Conservation (phyloP, 2,329 filamentous ascomycete genomes). For the Colletotrichum sp. region DNA sequence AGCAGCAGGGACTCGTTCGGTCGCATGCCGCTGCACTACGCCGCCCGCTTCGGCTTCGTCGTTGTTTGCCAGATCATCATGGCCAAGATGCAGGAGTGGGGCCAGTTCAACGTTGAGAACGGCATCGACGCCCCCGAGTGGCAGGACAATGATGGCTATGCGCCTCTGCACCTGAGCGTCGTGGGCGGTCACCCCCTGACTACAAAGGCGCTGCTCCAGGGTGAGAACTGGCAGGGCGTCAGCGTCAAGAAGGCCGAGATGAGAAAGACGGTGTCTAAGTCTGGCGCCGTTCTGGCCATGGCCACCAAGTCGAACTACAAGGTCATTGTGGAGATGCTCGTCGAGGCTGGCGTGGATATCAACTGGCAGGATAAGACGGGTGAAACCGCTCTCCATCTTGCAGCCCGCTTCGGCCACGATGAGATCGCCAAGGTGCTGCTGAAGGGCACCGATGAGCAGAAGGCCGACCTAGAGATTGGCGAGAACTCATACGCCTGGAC, state of each 20-base stretch:
- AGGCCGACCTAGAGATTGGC: constrained; percentile 74
- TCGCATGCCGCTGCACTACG: constrained; percentile 88
- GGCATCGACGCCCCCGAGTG: constrained; percentile 88
- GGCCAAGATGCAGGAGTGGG: constrained; percentile 87
- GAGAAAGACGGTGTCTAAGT: constrained; percentile 76
- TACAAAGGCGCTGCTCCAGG: constrained; percentile 79
- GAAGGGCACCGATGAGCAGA: constrained; percentile 71
- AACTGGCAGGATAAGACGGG: constrained; percentile 92
- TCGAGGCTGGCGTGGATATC: constrained; percentile 88
- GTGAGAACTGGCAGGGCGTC: constrained; percentile 76
- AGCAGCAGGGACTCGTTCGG: constrained; percentile 77
- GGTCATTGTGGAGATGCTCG: constrained; percentile 83
- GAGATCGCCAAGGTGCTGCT: constrained; percentile 82
- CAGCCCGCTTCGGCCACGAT: constrained; percentile 84
- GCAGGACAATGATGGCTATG: constrained; percentile 92
- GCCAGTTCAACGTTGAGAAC: constrained; percentile 80
- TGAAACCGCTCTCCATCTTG: constrained; percentile 91
- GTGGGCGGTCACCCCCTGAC: constrained; percentile 90
- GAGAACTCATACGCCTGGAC: constrained; percentile 95
- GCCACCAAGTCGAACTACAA: constrained; percentile 89
- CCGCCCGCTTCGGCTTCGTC: constrained; percentile 92
- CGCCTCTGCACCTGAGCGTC: constrained; percentile 89
- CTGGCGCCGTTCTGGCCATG: constrained; percentile 84
- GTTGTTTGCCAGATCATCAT: constrained; percentile 89
- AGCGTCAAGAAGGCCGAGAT: constrained; percentile 67